Conservation (phyloP, 306 rosid species). For the Hippophae rhamnoides region DNA sequence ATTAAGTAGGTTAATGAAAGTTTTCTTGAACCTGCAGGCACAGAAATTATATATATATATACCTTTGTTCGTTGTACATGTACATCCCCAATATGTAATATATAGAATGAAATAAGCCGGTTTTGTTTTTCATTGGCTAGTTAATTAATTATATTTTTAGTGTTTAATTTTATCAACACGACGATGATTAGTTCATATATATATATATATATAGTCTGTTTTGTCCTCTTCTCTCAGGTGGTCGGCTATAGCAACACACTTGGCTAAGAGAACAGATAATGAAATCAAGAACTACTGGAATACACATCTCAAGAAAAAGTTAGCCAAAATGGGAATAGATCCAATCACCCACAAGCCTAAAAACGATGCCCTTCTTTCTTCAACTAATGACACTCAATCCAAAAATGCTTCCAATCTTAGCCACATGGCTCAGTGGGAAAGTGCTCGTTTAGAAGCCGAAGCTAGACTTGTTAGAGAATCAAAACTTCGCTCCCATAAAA, state of each 20-base stretch:
- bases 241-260: constrained; percentile 99
- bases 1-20: no score
- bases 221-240: constrained; percentile 45
- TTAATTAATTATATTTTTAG: no score
- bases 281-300: constrained; percentile 98
- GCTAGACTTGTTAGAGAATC: constrained; percentile 92
- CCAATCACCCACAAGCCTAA: constrained; percentile 93
- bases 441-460: constrained; percentile 98
- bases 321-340: constrained; percentile 95
- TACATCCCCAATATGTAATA: no score
- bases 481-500: constrained; percentile 42
- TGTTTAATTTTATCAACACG: no score
- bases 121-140: no score
- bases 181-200: not conserved
- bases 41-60: no score
- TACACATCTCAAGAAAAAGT: constrained; percentile 85
- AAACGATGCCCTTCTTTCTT: constrained; percentile 52
- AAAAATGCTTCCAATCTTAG: constrained; percentile 79
- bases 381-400: constrained; percentile 50
- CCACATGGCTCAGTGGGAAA: constrained; percentile 99
- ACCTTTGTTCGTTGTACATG: no score
- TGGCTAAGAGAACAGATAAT: constrained; percentile 89
- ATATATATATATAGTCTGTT: not conserved
- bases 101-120: no score
- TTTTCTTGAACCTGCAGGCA: no score